Conservation (phyloP, 192 early-diverging fungal genomes). For the Spinellus fusiger region DNA sequence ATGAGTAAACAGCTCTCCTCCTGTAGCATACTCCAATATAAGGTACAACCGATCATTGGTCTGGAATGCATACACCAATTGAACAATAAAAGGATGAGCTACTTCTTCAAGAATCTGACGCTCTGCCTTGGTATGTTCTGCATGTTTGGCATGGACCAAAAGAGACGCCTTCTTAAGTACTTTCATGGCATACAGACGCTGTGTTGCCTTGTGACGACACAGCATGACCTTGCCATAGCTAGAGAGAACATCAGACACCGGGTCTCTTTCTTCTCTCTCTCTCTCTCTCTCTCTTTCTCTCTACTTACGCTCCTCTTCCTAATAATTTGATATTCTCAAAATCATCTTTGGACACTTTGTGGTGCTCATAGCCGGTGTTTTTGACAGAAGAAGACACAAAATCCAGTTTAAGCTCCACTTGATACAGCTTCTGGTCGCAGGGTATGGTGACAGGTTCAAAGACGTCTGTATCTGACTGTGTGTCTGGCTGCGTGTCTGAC, state of each 20-base stretch:
- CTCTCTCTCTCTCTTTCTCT: no score
- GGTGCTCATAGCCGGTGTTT: constrained; percentile 19
- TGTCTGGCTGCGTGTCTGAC: no score
- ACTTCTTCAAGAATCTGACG: constrained; percentile 81
- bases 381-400: constrained; percentile 37
- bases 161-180: constrained; percentile 86
- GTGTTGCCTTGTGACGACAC: constrained; percentile 60
- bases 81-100: constrained; percentile 89
- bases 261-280: not conserved
- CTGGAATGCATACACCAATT: constrained; percentile 90
- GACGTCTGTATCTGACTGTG: constrained; percentile 17
- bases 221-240: constrained; percentile 83
- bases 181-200: constrained; percentile 83
- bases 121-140: constrained; percentile 81
- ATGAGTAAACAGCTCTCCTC: constrained; percentile 93
- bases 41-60: constrained; percentile 80
- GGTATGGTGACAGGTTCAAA: constrained; percentile 9
- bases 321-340: constrained; percentile 48
- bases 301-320: constrained; percentile 48
- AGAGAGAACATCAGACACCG: no score
- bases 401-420: constrained; percentile 38
- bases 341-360: constrained; percentile 42
- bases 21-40: constrained; percentile 85
- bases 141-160: constrained; percentile 73
- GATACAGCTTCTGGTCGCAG: constrained; percentile 30